Base-by-base conservation (phyloP, 768 basidiomycete species). In the Boletus huronensis region DNA sequence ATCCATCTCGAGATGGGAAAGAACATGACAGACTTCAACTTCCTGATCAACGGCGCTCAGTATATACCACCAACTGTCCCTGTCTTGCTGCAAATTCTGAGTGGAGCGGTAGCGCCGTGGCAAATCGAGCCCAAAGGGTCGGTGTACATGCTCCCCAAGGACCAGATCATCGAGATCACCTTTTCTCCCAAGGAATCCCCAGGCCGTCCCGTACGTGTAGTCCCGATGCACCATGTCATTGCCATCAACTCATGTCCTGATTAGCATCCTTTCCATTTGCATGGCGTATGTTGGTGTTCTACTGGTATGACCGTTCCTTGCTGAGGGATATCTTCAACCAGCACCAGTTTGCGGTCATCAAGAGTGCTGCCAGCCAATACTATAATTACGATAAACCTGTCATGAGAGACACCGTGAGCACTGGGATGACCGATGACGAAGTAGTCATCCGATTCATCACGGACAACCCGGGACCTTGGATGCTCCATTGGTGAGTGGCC, bases 401-500 rank as follows among this genome's bases (percentile, higher is more conserved):
- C 56, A 70, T 70, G 48, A 71, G 82, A 41, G 83, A 85, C 60
- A 82, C 80, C 1, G 76, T 82, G 21, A 60, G 41, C 55, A 60
- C 60, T 0, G 74, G 60, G 17, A 28, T 32, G 34, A 40, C 65
- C 3, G 65, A 61, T 0, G 77, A 77, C 54, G 70, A 73, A 29
- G 77, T 79, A n/a, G 78, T 79, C 2, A 75, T 88, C 45, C 79
- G 84, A 11, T 88, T 85, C 74, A 68, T 67, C 31, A 85, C 86
- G 0, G 82, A 90, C 63, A 88, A 87, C 68, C 77, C 85, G 2
- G 85, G 86, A 5, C 80, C 80, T 6, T 84, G 82, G 77, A 71
- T 79, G 53, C 61, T 79, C 46, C 77, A 76, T 43, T 77, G 73
- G 64, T 66, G 42, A 38, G 57, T 53, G 9, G 13, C 10, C 47